These are phyloP conservation scores for Thozetella sp. DNA, from an alignment of 495 filamentous ascomycete genomes.

Conservation along the genomic window DNA sequence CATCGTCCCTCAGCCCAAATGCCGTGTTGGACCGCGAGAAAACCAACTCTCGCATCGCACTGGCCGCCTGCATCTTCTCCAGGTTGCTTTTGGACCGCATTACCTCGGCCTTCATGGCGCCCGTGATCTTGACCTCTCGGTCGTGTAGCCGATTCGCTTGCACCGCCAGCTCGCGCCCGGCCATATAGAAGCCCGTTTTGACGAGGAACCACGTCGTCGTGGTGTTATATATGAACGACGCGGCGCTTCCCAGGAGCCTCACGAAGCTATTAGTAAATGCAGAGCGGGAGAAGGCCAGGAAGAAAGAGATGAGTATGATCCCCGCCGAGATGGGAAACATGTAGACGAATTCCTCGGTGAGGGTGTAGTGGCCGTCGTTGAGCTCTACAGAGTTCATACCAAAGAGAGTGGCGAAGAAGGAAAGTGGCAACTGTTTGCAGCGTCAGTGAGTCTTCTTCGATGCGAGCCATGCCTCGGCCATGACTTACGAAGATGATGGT, in stretches of 20 bases:
- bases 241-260: constrained; percentile 5
- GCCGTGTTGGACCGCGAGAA: not conserved
- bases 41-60: not conserved
- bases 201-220: constrained; percentile 8
- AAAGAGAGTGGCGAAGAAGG: constrained; percentile 41
- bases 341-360: constrained; percentile 26
- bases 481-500: constrained; percentile 55
- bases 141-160: constrained; percentile 9
- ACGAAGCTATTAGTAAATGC: constrained; percentile 8
- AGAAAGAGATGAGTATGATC: constrained; percentile 20
- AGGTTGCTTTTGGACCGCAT: constrained; percentile 7
- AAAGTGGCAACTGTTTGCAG: constrained; percentile 32
- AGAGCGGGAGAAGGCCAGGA: constrained; percentile 20
- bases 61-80: constrained; percentile 5
- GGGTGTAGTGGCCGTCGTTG: constrained; percentile 17
- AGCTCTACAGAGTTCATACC: constrained; percentile 42
- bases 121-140: not conserved
- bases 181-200: constrained; percentile 15
- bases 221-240: constrained; percentile 15
- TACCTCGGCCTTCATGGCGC: constrained; percentile 5
- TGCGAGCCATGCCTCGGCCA: not conserved
- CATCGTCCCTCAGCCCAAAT: not conserved
- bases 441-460: not conserved
- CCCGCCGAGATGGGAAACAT: constrained; percentile 34
- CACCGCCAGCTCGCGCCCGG: constrained; percentile 4